phyloP scores from a whole-genome alignment of 139 green algal genomes.

The Dunaliella primolecta region DNA sequence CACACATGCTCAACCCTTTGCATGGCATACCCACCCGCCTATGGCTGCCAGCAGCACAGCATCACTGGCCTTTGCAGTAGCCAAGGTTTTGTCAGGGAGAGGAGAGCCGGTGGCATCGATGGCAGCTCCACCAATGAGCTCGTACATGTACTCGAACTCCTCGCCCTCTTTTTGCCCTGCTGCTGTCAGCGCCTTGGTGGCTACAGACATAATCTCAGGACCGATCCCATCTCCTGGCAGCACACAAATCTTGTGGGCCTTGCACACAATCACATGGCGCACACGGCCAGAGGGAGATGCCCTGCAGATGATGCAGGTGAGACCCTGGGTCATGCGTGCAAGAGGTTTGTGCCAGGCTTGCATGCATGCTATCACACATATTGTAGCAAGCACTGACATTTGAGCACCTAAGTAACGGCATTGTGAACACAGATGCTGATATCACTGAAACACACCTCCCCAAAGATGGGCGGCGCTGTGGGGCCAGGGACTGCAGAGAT shows the following conservation, averaged over 20 bases:
- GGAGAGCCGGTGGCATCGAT: slow-evolving; percentile 89
- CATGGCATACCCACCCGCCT: slow-evolving; percentile 72
- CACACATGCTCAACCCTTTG: too few species aligned
- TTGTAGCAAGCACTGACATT: too few species aligned
- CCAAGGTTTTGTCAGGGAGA: slow-evolving; percentile 83
- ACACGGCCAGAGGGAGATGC: neutral
- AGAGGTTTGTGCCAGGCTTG: too few species aligned
- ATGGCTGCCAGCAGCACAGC: slow-evolving; percentile 92
- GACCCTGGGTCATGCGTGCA: too few species aligned
- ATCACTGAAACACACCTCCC: neutral
- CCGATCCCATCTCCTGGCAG: slow-evolving; percentile 97
- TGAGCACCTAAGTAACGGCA: too few species aligned
- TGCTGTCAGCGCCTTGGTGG: slow-evolving; percentile 68
- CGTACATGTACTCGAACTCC: slow-evolving; percentile 78
- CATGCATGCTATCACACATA: too few species aligned
- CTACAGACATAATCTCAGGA: slow-evolving; percentile 92
- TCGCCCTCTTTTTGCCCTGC: slow-evolving; percentile 66
- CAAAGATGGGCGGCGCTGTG: neutral
- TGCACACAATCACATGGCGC: slow-evolving; percentile 1
- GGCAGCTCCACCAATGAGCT: slow-evolving; percentile 90
- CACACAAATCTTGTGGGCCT: slow-evolving; percentile 76
- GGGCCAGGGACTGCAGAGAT: neutral
- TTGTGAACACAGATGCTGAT: too few species aligned
- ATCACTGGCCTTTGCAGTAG: slow-evolving; percentile 79
- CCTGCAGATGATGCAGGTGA: too few species aligned